Evolutionary conservation across 257 asterid genomes (phyloP), one percentile per base, ranked within the genome.

Genomic region (Orobanche coerulescens): DNA sequence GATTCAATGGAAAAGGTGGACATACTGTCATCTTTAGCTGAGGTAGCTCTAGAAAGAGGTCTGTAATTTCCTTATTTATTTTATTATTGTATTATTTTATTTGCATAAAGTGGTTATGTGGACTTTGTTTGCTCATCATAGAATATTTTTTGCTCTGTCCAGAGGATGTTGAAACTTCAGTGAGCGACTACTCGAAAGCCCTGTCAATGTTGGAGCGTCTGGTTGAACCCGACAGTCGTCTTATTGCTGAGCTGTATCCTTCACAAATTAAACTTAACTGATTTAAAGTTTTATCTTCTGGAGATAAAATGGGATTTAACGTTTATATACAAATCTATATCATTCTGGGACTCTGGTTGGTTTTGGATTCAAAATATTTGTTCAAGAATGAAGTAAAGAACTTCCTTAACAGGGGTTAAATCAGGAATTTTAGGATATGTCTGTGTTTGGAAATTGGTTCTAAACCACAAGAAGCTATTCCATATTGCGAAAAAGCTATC

Each of bases 101-200:
- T 20, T 11, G 15, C 24, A n/a, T 47, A 47, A 36, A 26, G 42
- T 31, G 31, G 39, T 66, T 67, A 5, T 47, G 10, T 65, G 53
- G 44, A 33, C 24, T 18, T 20, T 65, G 14, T 40, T 44, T 69
- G 56, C 49, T 77, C 63, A 49, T 28, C 30, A 37, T 57, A n/a
- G 26, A 34, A 40, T 48, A 42, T 37, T 30, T 63, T 64, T 61
- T 71, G 67, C 56, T 62, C 63, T 58, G 42, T 56, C 62, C 79
- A 93, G 97, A 89, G 99, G 99, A 93, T 76, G 83, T 83, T 31
- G 99, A 93, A 69, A 93, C 96, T 68, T 93, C 99, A n/a, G 76
- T 80, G 57, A 70, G 88, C 67, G 99, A 93, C 81, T 93, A 93
- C 84, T 80, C 85, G 72, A 93, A 84, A 77, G 87, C 97, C 47